Evolutionary conservation across 805 yeast genomes (phyloP).

Genomic region (Komagataella phaffii): DNA sequence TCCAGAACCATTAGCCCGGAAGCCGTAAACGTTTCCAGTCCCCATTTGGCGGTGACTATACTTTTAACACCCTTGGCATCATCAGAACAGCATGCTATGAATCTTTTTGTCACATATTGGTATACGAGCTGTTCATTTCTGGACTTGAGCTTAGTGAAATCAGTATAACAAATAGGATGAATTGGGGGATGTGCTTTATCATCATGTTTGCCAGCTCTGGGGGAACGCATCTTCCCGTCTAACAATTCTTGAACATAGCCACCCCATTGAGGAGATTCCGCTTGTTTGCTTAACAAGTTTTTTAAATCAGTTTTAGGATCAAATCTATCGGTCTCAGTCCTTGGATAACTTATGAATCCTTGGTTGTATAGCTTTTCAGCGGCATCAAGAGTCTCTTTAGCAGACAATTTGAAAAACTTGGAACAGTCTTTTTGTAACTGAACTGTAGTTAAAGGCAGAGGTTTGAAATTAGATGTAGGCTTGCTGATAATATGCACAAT

Average conservation of each 20-base stretch:
- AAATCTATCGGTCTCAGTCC: slow-evolving; percentile 91
- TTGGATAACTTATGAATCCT: slow-evolving; percentile 88
- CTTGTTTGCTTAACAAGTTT: slow-evolving; percentile 48
- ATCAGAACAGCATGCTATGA: slow-evolving; percentile 81
- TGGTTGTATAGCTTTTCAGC: slow-evolving; percentile 81
- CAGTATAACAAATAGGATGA: slow-evolving; percentile 60
- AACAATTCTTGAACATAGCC: slow-evolving; percentile 39
- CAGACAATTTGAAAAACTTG: slow-evolving; percentile 55
- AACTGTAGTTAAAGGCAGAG: slow-evolving; percentile 89
- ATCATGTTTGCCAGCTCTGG: slow-evolving; percentile 72
- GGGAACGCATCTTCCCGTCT: slow-evolving; percentile 36
- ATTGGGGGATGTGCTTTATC: slow-evolving; percentile 99
- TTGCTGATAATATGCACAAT: slow-evolving; percentile 37
- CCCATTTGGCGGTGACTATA: slow-evolving; percentile 60
- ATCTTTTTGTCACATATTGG: slow-evolving; percentile 75
- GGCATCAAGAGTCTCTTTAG: slow-evolving; percentile 59
- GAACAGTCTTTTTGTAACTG: slow-evolving; percentile 85
- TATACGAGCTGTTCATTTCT: slow-evolving; percentile 58
- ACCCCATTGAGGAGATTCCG: slow-evolving; percentile 52
- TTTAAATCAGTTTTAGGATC: slow-evolving; percentile 66
- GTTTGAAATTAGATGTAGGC: slow-evolving; percentile 68
- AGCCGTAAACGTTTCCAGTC: slow-evolving; percentile 55
- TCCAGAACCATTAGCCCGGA: slow-evolving; percentile 67
- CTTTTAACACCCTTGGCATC: slow-evolving; percentile 77
- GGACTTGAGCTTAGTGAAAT: slow-evolving; percentile 12